A percentile compares a stretch with the other conserved stretches of the same genome.
Evolutionary conservation across 1,284 basidiomycete genomes (phyloP).

Genomic region (Gomphus bonarii): DNA sequence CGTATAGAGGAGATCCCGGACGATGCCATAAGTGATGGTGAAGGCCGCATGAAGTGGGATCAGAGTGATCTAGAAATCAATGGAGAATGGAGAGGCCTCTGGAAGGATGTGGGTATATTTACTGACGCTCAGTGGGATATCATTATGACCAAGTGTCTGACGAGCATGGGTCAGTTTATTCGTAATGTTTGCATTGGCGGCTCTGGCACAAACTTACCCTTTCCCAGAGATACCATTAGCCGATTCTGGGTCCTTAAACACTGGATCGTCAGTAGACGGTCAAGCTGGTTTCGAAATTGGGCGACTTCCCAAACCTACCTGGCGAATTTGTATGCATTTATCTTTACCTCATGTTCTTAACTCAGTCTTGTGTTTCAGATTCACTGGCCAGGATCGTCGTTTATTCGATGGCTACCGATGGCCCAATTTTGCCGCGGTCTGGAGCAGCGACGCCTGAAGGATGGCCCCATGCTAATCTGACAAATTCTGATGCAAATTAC

Average conservation of each 20-base stretch:
- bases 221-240: slow-evolving; percentile 57
- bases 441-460: slow-evolving; percentile 40
- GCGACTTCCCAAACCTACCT: slow-evolving; percentile 52
- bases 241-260: slow-evolving; percentile 60
- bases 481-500: slow-evolving; percentile 11
- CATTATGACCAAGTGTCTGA: slow-evolving; percentile 87
- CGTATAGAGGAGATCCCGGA: slow-evolving; percentile 56
- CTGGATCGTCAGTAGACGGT: slow-evolving; percentile 57
- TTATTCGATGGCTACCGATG: slow-evolving; percentile 82
- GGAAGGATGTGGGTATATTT: slow-evolving; percentile 81
- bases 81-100: slow-evolving; percentile 55
- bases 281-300: slow-evolving; percentile 58
- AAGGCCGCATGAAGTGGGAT: slow-evolving; percentile 48
- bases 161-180: slow-evolving; percentile 65
- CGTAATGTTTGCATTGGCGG: slow-evolving; percentile 12
- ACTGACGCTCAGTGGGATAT: slow-evolving; percentile 80
- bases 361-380: slow-evolving; percentile 28
- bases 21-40: slow-evolving; percentile 57
- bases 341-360: neutral
- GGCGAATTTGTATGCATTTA: slow-evolving; percentile 49
- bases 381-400: slow-evolving; percentile 83
- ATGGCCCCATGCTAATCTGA: slow-evolving; percentile 32
- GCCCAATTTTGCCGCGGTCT: slow-evolving; percentile 23
- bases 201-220: slow-evolving; percentile 10
- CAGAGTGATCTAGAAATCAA: slow-evolving; percentile 32